A percentile compares a stretch with the other conserved stretches of the same genome.
phyloP scores from a whole-genome alignment of 352 stramenopile species.

The Phytophthora rubi region DNA sequence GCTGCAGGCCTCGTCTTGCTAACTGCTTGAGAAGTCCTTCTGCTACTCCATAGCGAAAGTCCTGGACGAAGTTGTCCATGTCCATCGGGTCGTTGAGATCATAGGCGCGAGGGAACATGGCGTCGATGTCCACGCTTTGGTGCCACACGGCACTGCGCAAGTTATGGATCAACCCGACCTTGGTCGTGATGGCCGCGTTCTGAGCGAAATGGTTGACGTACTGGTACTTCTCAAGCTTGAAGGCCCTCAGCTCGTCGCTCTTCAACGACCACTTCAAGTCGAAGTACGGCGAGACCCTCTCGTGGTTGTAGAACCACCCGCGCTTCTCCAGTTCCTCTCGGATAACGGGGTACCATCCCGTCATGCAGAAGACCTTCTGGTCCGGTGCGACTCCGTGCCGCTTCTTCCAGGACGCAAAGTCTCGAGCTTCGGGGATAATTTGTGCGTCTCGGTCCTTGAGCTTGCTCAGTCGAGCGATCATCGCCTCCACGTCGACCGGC shows the following conservation, averaged over 20 bases:
- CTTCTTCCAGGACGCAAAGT: constrained; percentile 92
- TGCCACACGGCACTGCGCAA: constrained; percentile 83
- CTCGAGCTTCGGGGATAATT: constrained; percentile 71
- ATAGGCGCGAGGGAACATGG: constrained; percentile 90
- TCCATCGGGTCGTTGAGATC: constrained; percentile 87
- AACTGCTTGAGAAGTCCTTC: constrained; percentile 87
- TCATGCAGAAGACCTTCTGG: constrained; percentile 92
- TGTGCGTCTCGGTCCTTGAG: constrained; percentile 72
- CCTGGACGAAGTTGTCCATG: constrained; percentile 90
- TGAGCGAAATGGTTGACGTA: constrained; percentile 93
- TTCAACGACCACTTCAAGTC: constrained; percentile 94
- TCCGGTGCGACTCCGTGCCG: constrained; percentile 76
- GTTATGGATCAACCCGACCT: constrained; percentile 89
- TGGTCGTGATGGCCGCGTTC: constrained; percentile 93
- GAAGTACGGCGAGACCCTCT: constrained; percentile 87
- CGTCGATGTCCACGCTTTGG: constrained; percentile 78
- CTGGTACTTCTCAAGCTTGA: constrained; percentile 86
- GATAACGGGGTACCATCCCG: constrained; percentile 93
- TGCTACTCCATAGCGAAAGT: constrained; percentile 88
- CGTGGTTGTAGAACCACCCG: constrained; percentile 90
- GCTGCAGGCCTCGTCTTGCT: constrained; percentile 29
- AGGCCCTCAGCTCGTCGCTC: constrained; percentile 80
- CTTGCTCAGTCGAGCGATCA: constrained; percentile 79
- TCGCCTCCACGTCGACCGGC: constrained; percentile 62
- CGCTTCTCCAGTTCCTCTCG: constrained; percentile 87